Evolutionary conservation across 1,284 basidiomycete species (phyloP).

Genomic region (Pascua sp.): DNA sequence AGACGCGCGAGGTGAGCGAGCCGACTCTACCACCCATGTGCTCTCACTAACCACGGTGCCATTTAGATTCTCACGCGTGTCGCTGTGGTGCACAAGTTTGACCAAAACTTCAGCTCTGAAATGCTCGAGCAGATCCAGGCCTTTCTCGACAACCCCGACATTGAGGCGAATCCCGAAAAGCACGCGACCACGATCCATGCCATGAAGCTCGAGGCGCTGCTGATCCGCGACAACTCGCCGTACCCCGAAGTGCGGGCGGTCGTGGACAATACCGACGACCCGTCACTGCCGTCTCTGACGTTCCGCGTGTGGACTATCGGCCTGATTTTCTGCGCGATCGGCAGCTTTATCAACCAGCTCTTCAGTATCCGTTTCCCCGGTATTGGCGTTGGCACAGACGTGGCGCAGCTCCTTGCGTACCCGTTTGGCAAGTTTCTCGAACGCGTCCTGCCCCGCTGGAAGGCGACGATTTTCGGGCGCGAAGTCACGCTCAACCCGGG

Average conservation of each 20-base stretch:
- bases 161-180: slow-evolving; percentile 10
- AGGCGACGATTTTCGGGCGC: slow-evolving; percentile 18
- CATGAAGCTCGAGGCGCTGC: slow-evolving; percentile 36
- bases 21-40: too few relatives aligned
- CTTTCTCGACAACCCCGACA: slow-evolving; percentile 14
- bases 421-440: slow-evolving; percentile 30
- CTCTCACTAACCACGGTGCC: too few relatives aligned
- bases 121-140: slow-evolving; percentile 10
- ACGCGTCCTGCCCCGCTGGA: slow-evolving; percentile 4
- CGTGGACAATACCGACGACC: slow-evolving; percentile 72
- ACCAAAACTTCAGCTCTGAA: slow-evolving; percentile 20
- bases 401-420: slow-evolving; percentile 37
- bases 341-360: slow-evolving; percentile 66
- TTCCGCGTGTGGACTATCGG: slow-evolving; percentile 75
- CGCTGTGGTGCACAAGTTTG: slow-evolving; percentile 11
- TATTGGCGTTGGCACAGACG: slow-evolving; percentile 26
- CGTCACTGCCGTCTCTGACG: slow-evolving; percentile 72
- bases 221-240: slow-evolving; percentile 57
- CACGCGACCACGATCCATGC: slow-evolving; percentile 21
- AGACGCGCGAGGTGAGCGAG: too few relatives aligned
- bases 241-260: slow-evolving; percentile 84
- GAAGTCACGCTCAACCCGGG: slow-evolving; percentile 46
- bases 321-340: slow-evolving; percentile 50
- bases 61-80: slow-evolving; percentile 14
- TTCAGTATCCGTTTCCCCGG: slow-evolving; percentile 48